Percentiles rank a stretch among this genome's conserved stretches.
phyloP scores from a whole-genome alignment of 176 grass and related monocot species.

The Panicum miliaceum region DNA sequence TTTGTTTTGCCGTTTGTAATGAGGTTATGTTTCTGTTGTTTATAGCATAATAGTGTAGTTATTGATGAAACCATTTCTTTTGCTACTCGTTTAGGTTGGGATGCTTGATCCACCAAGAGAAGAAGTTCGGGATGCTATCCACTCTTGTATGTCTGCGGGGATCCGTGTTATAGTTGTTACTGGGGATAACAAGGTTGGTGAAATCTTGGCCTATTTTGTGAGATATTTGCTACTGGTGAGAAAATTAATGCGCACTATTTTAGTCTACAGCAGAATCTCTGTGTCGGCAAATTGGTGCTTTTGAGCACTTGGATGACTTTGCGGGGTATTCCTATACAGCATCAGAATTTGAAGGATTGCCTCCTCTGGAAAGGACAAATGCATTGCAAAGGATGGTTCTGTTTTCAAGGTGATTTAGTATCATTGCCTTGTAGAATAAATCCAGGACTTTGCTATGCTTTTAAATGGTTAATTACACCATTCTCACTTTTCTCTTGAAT shows the following conservation, averaged over 20 bases:
- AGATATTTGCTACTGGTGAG: constrained; percentile 32
- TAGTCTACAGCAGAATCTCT: constrained; percentile 97
- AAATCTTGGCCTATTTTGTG: constrained; percentile 28
- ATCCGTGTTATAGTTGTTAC: constrained; percentile 99
- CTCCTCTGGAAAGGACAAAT: constrained; percentile 68
- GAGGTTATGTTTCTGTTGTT: constrained; percentile 33
- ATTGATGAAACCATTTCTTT: constrained; percentile 39
- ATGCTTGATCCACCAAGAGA: constrained; percentile 99
- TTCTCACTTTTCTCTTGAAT: constrained; percentile 6
- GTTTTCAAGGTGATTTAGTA: constrained; percentile 77
- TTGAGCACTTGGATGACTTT: constrained; percentile 83
- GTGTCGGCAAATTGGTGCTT: constrained; percentile 89
- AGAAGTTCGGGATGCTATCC: constrained; percentile 87
- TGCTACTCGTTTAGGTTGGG: constrained; percentile 68
- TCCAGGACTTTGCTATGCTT: not conserved
- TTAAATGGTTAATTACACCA: constrained; percentile 32
- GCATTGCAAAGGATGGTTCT: constrained; percentile 94
- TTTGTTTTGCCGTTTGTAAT: constrained; percentile 18
- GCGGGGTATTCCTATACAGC: constrained; percentile 93
- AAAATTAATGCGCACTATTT: constrained; percentile 49
- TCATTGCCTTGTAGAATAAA: constrained; percentile 35
- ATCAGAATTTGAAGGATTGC: constrained; percentile 90
- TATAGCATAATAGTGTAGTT: constrained; percentile 25
- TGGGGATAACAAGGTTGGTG: constrained; percentile 93
- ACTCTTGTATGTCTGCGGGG: constrained; percentile 93